Percentiles rank a stretch among this genome's conserved stretches.
phyloP scores from a whole-genome alignment of 345 rosid genomes.

The Abelmoschus esculentus region DNA sequence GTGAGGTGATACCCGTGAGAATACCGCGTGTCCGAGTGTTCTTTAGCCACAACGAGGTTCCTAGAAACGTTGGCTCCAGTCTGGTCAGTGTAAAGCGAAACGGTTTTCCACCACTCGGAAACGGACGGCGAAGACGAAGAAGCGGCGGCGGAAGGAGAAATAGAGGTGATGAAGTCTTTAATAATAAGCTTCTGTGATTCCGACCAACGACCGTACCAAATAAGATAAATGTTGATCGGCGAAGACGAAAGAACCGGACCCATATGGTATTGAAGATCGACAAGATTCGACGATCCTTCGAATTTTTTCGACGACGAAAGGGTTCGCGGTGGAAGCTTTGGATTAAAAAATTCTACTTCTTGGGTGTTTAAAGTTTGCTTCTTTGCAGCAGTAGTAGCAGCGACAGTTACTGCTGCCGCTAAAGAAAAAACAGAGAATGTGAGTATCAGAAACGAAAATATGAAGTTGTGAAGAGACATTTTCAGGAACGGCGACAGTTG shows the following conservation, averaged over 20 bases:
- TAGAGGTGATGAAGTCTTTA: conserved; percentile 67
- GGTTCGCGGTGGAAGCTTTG: conserved; percentile 60
- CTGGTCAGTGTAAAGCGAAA: conserved; percentile 83
- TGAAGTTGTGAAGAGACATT: conserved; percentile 6
- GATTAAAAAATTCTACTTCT: conserved; percentile 39
- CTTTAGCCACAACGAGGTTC: conserved; percentile 58
- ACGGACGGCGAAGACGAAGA: not conserved
- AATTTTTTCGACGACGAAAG: conserved; percentile 55
- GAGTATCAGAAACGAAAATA: conserved; percentile 7
- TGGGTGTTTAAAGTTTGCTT: conserved; percentile 31
- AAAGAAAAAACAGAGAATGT: not conserved
- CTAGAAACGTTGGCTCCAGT: conserved; percentile 88
- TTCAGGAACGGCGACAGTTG: conserved; percentile 8
- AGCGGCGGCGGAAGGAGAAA: conserved; percentile 42
- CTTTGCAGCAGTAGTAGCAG: not conserved
- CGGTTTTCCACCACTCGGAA: conserved; percentile 85
- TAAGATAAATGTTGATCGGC: conserved; percentile 75
- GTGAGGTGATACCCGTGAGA: conserved; percentile 64
- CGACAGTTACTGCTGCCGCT: not conserved
- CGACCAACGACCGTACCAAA: conserved; percentile 93
- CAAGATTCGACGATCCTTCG: conserved; percentile 80
- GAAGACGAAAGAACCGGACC: conserved; percentile 90
- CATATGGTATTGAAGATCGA: conserved; percentile 92
- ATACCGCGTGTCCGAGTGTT: conserved; percentile 45
- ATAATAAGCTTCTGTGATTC: conserved; percentile 55